Evolutionary conservation across 768 basidiomycete genomes (phyloP), one percentile per base, ranked within the genome.

Genomic region (Boletus rufocinnamomeus): DNA sequence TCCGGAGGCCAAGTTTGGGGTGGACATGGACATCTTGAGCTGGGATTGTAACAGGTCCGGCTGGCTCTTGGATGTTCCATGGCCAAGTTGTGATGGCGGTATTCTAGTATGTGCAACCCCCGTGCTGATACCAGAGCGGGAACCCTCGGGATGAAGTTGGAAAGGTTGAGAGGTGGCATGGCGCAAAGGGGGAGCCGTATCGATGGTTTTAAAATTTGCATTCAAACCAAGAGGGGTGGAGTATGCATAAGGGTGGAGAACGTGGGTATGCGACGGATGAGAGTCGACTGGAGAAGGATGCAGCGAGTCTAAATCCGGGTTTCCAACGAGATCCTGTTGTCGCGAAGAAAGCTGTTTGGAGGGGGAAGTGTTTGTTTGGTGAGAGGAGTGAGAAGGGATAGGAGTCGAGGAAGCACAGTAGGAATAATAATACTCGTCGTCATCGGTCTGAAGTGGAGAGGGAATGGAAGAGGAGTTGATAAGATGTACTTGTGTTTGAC

Each of bases 21-120:
- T 84, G 2, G 89, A 91, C 9, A 80, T 74, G 21, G 86, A 86
- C 19, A 74, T 78, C 66, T 84, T 84, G 48, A 89, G 64, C 19
- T 53, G 60, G 3, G 54, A 41, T 14, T 60, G 63, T 10, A 13
- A 7, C 1, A 28, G n/a, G 11, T 25, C 53, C 0, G 54, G 28
- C 2, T 59, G 60, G 17, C 23, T 52, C 32, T 28, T 25, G n/a
- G 59, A 56, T 1, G 46, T 37, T 13, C 40, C 53, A 34, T 48
- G 61, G 0, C 52, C 63, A 1, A 52, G 60, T 2, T 49, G 63
- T 19, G 60, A 14, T 57, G 63, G 58, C 45, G 59, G 44, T n/a
- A 32, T 9, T 6, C 19, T 6, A 9, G 17, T 13, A 23, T 45
- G 52, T 17, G n/a, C 32, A 10, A 40, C 34, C 10, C n/a, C 37